Evolutionary conservation across 129 eudicot genomes (phyloP).

Genomic region (Scalesia atractyloides): DNA sequence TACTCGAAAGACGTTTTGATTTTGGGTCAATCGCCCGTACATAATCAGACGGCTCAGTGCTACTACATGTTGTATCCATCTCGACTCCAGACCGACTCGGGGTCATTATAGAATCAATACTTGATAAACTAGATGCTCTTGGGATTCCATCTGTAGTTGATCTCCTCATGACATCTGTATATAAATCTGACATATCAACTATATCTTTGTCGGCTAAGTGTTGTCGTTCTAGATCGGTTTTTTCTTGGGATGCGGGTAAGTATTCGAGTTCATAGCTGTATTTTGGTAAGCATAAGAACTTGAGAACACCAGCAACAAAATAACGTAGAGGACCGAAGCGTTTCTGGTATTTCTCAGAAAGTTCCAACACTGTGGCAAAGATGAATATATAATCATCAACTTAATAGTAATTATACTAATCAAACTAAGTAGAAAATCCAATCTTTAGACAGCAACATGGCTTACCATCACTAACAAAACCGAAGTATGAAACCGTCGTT

Average conservation of each 20-base stretch:
- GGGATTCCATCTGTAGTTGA: slow-evolving; percentile 81
- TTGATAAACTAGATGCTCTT: slow-evolving; percentile 89
- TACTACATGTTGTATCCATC: slow-evolving; percentile 77
- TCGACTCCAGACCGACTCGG: slow-evolving; percentile 74
- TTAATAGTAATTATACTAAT: neutral
- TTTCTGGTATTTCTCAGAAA: slow-evolving; percentile 89
- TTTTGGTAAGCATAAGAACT: slow-evolving; percentile 89
- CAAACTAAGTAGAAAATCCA: slow-evolving; percentile 1
- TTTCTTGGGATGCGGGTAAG: slow-evolving; percentile 63
- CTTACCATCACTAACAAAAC: slow-evolving; percentile 96
- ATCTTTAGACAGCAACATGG: slow-evolving; percentile 5
- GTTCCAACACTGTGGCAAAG: slow-evolving; percentile 76
- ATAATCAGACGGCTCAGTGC: slow-evolving; percentile 92
- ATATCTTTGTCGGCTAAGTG: slow-evolving; percentile 43
- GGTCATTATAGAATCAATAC: slow-evolving; percentile 95
- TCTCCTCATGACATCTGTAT: slow-evolving; percentile 87
- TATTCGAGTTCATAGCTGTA: slow-evolving; percentile 88
- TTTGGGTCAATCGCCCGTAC: slow-evolving; percentile 89
- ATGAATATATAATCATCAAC: slow-evolving; percentile 12
- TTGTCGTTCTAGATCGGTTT: slow-evolving; percentile 53
- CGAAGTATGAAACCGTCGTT: slow-evolving; percentile 90
- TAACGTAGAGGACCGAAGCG: slow-evolving; percentile 96
- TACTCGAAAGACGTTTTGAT: slow-evolving; percentile 75
- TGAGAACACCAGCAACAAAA: slow-evolving; percentile 92
- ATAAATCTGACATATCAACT: slow-evolving; percentile 84